phyloP scores from a whole-genome alignment of 345 rosid species.

The Citrus glauca region DNA sequence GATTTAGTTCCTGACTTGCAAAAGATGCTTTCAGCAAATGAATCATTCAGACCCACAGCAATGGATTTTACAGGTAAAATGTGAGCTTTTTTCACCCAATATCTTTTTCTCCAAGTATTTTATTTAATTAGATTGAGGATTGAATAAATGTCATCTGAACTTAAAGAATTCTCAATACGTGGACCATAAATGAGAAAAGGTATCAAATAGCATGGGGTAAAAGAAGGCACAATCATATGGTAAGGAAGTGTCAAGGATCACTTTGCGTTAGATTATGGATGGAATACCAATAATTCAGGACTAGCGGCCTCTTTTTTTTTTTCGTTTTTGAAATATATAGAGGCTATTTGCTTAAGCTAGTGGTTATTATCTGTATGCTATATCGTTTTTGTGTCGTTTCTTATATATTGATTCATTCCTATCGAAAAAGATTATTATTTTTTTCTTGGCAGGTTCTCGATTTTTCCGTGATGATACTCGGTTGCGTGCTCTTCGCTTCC shows the following conservation, averaged over 20 bases:
- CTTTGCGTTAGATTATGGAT: not conserved
- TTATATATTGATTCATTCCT: not conserved
- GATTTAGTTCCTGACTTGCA: constrained; percentile 86
- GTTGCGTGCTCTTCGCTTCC: constrained; percentile 98
- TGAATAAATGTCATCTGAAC: not conserved
- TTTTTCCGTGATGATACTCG: constrained; percentile 92
- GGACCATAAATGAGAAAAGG: not conserved
- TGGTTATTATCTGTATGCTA: not conserved
- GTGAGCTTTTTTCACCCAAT: constrained; percentile 10
- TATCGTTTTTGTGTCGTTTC: not conserved
- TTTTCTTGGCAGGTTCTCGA: constrained; percentile 56
- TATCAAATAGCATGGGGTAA: not conserved
- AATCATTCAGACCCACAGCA: constrained; percentile 83
- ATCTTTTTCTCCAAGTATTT: not conserved
- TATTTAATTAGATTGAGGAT: not conserved
- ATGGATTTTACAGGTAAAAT: constrained; percentile 81
- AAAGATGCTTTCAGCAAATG: constrained; percentile 87
- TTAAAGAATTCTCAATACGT: not conserved
- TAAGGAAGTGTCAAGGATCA: not conserved
- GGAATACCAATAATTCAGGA: not conserved
- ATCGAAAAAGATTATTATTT: constrained; percentile 9
- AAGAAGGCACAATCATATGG: not conserved
- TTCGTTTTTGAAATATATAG: not conserved
- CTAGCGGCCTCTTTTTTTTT: not conserved
- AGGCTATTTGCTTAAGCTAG: not conserved